These are phyloP conservation scores for Globomyces sp. DNA, from an alignment of 371 early-diverging fungal genomes.

Conservation along the genomic window DNA sequence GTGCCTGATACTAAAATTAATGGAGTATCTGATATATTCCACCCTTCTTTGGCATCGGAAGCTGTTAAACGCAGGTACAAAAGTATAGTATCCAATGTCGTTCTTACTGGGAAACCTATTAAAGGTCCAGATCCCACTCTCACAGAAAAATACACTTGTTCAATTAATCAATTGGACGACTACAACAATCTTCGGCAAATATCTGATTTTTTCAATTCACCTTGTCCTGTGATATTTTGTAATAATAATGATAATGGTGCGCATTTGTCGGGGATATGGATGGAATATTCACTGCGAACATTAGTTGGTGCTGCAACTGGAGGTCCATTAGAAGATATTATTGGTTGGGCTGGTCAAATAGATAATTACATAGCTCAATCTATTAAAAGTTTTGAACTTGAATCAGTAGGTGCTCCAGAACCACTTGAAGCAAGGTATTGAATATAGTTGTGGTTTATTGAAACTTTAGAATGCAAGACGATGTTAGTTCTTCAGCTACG, in stretches of 20 bases:
- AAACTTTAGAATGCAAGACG: not conserved
- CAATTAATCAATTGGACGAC: slow-evolving; percentile 54
- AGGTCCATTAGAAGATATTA: slow-evolving; percentile 4
- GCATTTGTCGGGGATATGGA: not conserved
- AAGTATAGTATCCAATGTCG: no score
- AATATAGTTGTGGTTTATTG: not conserved
- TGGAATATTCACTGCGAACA: slow-evolving; percentile 12
- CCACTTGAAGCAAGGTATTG: not conserved
- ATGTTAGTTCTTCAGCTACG: not conserved
- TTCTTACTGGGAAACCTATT: no score
- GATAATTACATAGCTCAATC: not conserved
- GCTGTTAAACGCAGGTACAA: no score
- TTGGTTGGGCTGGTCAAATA: not conserved
- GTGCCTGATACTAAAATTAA: no score
- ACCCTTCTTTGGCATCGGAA: slow-evolving; percentile 58
- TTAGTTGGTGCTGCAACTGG: slow-evolving; percentile 9
- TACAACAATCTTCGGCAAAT: slow-evolving; percentile 55
- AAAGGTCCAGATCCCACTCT: no score
- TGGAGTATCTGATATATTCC: slow-evolving; percentile 73
- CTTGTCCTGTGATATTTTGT: slow-evolving; percentile 13
- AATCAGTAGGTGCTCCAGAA: not conserved
- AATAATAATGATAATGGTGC: slow-evolving; percentile 10
- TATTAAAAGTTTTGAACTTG: not conserved
- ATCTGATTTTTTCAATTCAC: slow-evolving; percentile 3
- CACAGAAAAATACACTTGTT: no score